These are phyloP conservation scores for Aureobasidium sp. DNA, from an alignment of 2,329 filamentous ascomycete genomes.

Conservation along the genomic window DNA sequence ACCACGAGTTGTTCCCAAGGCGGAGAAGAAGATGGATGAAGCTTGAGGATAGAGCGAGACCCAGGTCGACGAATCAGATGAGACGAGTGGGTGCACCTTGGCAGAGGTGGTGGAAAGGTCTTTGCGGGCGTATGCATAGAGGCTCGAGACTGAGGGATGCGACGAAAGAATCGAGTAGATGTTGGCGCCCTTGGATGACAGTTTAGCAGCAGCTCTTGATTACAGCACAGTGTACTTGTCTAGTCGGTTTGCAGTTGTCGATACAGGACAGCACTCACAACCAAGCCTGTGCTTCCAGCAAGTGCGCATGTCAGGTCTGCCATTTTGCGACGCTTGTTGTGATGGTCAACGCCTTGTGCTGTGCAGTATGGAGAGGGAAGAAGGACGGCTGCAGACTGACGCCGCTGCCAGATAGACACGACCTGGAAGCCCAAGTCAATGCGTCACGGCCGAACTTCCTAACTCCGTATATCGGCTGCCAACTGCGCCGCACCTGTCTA, in stretches of 20 bases:
- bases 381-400: not conserved
- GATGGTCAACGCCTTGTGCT: not conserved
- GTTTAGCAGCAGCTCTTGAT: conserved; percentile 27
- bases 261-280: conserved; percentile 30
- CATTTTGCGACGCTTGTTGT: not conserved
- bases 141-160: conserved; percentile 44
- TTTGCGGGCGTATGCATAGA: conserved; percentile 62
- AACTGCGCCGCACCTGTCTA: not conserved
- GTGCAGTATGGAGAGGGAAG: not conserved
- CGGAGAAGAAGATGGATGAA: conserved; percentile 64
- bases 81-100: conserved; percentile 62
- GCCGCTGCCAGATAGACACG: not conserved
- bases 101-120: conserved; percentile 45
- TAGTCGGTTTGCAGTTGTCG: not conserved
- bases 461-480: conserved; percentile 1
- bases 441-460: not conserved
- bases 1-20: conserved; percentile 71
- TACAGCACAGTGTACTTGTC: not conserved
- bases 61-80: conserved; percentile 65
- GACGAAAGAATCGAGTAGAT: conserved; percentile 61
- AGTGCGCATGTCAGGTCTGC: conserved; percentile 41
- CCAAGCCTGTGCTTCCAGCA: conserved; percentile 60
- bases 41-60: conserved; percentile 50
- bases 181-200: conserved; percentile 54
- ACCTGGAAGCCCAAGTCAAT: no score